A percentile compares a stretch with the other conserved stretches of the same genome.
phyloP scores from a whole-genome alignment of 106 monocot genomes.

The Apostasia shenzhenica region DNA sequence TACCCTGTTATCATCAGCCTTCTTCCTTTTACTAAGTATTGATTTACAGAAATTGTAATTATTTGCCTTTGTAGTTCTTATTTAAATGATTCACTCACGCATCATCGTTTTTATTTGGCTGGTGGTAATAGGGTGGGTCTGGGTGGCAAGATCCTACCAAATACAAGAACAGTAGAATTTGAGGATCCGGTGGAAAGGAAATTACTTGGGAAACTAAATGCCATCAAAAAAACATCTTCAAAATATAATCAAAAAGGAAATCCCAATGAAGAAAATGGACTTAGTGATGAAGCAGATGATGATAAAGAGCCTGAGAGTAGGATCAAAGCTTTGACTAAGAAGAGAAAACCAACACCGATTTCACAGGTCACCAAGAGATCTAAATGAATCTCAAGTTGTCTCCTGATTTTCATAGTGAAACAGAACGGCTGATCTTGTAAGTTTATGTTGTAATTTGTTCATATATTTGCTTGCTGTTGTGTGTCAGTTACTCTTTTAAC shows the following conservation, averaged over 20 bases:
- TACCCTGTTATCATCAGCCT: too few relatives aligned
- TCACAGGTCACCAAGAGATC: constrained; percentile 18
- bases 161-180: constrained; percentile 17
- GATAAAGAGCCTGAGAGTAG: constrained; percentile 53
- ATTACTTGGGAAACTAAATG: constrained; percentile 48
- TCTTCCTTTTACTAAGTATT: too few relatives aligned
- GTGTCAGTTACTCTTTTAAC: too few relatives aligned
- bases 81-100: too few relatives aligned
- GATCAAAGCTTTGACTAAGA: constrained; percentile 37
- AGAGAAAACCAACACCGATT: constrained; percentile 13
- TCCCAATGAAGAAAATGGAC: neutral
- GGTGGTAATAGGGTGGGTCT: constrained; percentile 47
- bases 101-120: neutral
- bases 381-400: neutral
- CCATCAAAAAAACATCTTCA: constrained; percentile 14
- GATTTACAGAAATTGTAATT: too few relatives aligned
- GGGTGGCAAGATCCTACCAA: constrained; percentile 32
- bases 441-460: too few relatives aligned
- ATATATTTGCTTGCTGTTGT: too few relatives aligned
- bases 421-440: too few relatives aligned
- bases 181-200: constrained; percentile 48
- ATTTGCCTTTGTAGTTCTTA: too few relatives aligned
- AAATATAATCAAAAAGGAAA: constrained; percentile 8
- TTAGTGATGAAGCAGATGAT: constrained; percentile 27
- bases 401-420: too few relatives aligned